Percentiles rank a stretch among this genome's conserved stretches.
phyloP scores from a whole-genome alignment of 129 eudicot genomes.

The Flaveria linearis region DNA sequence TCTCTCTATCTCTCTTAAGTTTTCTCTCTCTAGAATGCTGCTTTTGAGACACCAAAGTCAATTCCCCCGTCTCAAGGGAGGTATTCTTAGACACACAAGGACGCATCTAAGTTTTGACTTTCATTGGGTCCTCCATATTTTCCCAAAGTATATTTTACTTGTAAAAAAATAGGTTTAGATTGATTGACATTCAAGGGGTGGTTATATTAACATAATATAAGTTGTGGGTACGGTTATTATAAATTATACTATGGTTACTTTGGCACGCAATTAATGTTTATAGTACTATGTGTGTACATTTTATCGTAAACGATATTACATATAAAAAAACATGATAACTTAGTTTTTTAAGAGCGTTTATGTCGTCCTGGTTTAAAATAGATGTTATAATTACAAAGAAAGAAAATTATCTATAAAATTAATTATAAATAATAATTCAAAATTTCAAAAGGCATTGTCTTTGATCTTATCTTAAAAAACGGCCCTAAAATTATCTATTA shows the following conservation, averaged over 20 bases:
- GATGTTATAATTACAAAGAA: no score
- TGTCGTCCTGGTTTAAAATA: no score
- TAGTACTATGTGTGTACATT: neutral
- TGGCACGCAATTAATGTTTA: neutral
- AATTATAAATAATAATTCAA: no score
- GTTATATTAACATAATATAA: neutral
- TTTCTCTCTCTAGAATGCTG: constrained; percentile 33
- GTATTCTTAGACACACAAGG: constrained; percentile 52
- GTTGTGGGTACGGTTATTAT: neutral
- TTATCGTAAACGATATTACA: neutral
- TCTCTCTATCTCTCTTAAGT: no score
- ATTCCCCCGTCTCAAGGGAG: constrained; percentile 58
- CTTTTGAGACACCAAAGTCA: constrained; percentile 87
- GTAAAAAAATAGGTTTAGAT: neutral
- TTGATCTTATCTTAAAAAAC: no score
- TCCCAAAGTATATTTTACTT: constrained; percentile 24
- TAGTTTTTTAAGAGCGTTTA: no score
- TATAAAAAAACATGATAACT: neutral
- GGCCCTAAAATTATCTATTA: constrained; percentile 40
- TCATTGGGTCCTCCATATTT: constrained; percentile 35
- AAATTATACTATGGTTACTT: neutral
- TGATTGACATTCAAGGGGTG: constrained; percentile 14
- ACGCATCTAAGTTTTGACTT: constrained; percentile 83
- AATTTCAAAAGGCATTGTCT: no score
- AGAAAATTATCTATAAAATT: no score